phyloP scores from a whole-genome alignment of 1,139 yeast genomes.

The Nakaseomyces sp. region DNA sequence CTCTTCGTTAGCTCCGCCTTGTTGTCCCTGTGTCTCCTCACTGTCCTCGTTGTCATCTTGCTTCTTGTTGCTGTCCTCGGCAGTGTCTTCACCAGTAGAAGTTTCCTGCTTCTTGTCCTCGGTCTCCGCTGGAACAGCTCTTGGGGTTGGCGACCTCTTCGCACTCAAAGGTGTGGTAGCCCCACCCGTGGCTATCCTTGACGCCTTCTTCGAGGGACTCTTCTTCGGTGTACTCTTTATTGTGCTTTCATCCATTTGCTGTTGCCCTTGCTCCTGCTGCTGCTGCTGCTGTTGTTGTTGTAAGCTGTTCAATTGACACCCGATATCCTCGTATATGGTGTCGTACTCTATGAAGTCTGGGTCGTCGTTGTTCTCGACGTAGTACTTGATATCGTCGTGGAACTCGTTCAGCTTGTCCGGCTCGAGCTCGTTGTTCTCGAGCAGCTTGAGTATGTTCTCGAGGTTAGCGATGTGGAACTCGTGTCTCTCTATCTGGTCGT shows the following conservation, averaged over 20 bases:
- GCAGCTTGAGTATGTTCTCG: constrained; percentile 65
- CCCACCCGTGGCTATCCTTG: constrained; percentile 3
- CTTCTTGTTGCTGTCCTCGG: not conserved
- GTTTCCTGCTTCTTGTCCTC: no score
- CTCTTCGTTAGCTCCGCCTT: not conserved
- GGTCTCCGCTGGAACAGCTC: no score
- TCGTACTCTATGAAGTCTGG: constrained; percentile 96
- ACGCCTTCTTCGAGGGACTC: constrained; percentile 9
- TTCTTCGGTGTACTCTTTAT: constrained; percentile 6
- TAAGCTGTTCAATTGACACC: constrained; percentile 30
- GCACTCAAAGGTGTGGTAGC: not conserved
- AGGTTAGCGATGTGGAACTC: constrained; percentile 68
- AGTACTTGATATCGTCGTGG: constrained; percentile 86
- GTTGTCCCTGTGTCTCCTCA: not conserved
- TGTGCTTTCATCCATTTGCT: not conserved
- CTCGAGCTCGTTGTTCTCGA: constrained; percentile 78
- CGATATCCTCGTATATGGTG: constrained; percentile 81
- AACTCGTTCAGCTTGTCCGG: constrained; percentile 73
- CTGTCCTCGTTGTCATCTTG: not conserved
- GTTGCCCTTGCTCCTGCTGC: not conserved
- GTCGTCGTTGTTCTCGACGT: constrained; percentile 90
- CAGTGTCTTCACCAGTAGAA: constrained; percentile 2
- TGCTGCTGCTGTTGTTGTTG: not conserved
- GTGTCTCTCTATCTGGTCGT: constrained; percentile 59
- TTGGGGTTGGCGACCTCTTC: constrained; percentile 1